Percentiles rank a stretch among this genome's conserved stretches.
Conservation (phyloP, 139 green algal species). For the Mesostigma viride region DNA sequence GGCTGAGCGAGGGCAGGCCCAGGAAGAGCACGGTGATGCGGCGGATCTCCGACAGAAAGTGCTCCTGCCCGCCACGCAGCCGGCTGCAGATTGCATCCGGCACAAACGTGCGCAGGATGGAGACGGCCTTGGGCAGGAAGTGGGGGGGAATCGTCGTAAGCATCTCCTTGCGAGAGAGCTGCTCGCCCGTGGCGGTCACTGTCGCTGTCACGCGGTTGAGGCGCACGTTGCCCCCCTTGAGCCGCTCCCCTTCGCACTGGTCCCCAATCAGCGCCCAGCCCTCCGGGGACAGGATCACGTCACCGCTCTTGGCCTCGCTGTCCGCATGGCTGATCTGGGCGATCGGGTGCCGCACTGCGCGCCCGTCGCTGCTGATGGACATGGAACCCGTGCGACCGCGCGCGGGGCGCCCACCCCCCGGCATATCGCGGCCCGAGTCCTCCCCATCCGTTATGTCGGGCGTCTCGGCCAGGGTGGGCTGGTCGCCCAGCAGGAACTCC, state of each 20-base stretch:
- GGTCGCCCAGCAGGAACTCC: neutral
- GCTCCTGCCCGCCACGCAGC: constrained; percentile 56
- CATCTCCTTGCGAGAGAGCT: neutral
- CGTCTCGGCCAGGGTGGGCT: too few species aligned
- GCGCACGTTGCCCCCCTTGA: neutral
- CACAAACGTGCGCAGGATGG: constrained; percentile 60
- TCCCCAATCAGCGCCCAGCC: constrained; percentile 2
- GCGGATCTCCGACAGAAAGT: constrained; percentile 69
- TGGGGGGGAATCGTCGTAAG: neutral
- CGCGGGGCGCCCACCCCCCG: too few species aligned
- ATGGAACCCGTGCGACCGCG: too few species aligned
- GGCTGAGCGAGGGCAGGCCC: constrained; percentile 61
- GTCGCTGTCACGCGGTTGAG: constrained; percentile 6
- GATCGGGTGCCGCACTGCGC: constrained; percentile 3
- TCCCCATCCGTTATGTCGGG: too few species aligned
- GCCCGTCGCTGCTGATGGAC: too few species aligned
- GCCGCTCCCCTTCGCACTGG: constrained; percentile 6
- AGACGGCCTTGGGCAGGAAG: neutral
- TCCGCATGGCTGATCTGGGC: neutral
- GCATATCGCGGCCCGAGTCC: too few species aligned
- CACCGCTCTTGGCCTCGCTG: neutral
- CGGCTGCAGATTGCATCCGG: constrained; percentile 49
- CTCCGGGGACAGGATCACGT: constrained; percentile 14
- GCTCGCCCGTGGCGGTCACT: neutral
- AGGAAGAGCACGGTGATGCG: constrained; percentile 67